Base-by-base conservation (phyloP, 805 yeast species). In the Candida pseudofarinosa region DNA sequence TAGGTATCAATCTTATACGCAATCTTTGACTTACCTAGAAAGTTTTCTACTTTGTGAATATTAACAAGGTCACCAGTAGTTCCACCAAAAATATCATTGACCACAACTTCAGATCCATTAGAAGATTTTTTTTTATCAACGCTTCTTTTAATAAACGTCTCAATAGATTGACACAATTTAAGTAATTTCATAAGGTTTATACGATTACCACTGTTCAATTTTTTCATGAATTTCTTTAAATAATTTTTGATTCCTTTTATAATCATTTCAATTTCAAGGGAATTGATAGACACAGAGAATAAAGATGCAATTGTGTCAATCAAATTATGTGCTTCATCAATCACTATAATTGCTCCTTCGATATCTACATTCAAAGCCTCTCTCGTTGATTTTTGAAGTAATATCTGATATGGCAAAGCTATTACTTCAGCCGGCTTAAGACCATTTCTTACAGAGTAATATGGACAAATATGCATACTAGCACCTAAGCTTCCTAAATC, bases 281-380 rank as follows among this genome's bases (percentile, higher is more conserved):
- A 51, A 0, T 84, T 65, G 0, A 90, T 65, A 3, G 74, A 60
- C 1, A 80, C 73, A 0, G 96, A 87, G 53, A 84, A 76, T 47
- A 91, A 65, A 2, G 84, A 65, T 1, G 83, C 76, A 2, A 90
- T 78, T 0, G 90, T 81, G 51, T 89, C 97, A 20, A 88, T 57
- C 35, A 90, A 64, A 57, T 90, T 90, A 57, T 90, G 98, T 0
- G 97, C 97, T 58, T 90, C 98, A 59, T 90, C 98, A 19, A 90
- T 81, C 4, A 91, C 76, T 0, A 91, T 79, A 2, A 90, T 74
- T 1, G 90, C 73, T 43, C 79, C 76, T 40, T 74, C 73, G 7
- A 90, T 54, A 33, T 81, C 72, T 4, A 90, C 56, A 1, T 78
- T 77, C 35, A 89, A 56, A 0, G 80, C 67, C 4, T 72, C 71